Base-by-base conservation (phyloP, 495 filamentous ascomycete species). In the Aspergillus cristatus region DNA sequence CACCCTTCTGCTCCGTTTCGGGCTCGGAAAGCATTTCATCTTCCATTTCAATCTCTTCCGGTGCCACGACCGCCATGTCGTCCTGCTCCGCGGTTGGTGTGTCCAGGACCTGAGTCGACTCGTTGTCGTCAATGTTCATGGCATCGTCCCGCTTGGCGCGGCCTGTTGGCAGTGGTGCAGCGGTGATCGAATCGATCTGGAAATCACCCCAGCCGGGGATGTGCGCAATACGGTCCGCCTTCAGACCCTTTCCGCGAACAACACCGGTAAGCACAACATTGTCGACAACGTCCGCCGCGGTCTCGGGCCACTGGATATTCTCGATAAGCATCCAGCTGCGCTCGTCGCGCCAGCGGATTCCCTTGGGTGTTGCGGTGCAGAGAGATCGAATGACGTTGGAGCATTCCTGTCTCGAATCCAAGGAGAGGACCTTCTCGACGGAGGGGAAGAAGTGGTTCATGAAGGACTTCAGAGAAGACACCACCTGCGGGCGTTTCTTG, bases 131-230 rank as follows among this genome's bases (percentile, higher is more conserved):
- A 3, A 87, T 60, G 36, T 61, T 60, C 82, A 94, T 93, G 1
- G 65, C 64, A 36, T 88, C 79, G 11, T 74, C 70, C 32, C 67
- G 70, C 42, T 73, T 80, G 51, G 64, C 71, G 44, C 66, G 78
- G 16, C 53, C 39, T 18, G 57, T 57, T 0, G 69, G 53, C 25
- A 82, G 58, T 1, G 82, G 76, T 14, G 84, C 82, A 12, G 79
- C 78, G 24, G 74, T 79, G 47, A 95, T 89, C 48, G 84, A 89
- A 30, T 84, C 84, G 38, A 98, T 80, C 65, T 96, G 90, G 55
- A 90, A 97, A 46, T 89, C 84, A 15, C 91, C 93, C 82, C 86
- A 94, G 39, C 94, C 89, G 14, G 86, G 89, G 20, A 98, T 71
- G 42, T 97, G 88, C 1, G 94, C 78, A 18, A 97, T 68, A 36